Evolutionary conservation across 768 basidiomycete species (phyloP), one percentile per base, ranked within the genome.

Genomic region (Mycena kentingensis): DNA sequence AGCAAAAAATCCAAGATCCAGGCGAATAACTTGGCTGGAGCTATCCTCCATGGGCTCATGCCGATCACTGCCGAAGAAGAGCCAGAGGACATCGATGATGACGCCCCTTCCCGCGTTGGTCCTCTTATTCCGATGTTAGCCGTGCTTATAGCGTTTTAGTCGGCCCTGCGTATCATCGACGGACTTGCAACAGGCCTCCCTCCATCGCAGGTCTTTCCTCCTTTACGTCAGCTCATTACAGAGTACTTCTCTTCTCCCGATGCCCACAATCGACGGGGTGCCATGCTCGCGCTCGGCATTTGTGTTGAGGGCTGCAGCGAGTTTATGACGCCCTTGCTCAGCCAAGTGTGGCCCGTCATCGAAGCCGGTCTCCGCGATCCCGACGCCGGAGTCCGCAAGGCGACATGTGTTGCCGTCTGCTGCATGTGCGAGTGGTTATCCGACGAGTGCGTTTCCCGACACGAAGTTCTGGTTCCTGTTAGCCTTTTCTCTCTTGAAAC

Each of bases 1-100:
- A 95, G 92, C 77, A 99, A 98, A 84, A 98, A 98, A 75, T 87
- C 88, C 44, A 97, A 94, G 72, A 82, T 99, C 31, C 93, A 97
- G 71, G 81, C 81, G 61, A 80, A 93, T 54, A 83, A 83, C 65
- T 78, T 99, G 51, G 93, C 93, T 15, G 81, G 82, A 39, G 80
- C 82, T 24, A 96, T 99, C 65, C 80, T 98, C 52, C 85, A 92
- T 60, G 90, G 90, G 37, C 82, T 99, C 37, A 88, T 99, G 81
- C 93, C 94, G 38, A 90, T 98, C 63, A 87, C 93, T 3, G 88
- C 90, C 26, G 97, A 99, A 73, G 84, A 87, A 6, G 94, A 97
- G 62, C 93, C 95, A 15, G 90, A 93, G 63, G 95, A 97, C 63
- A 76, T 80, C n/a, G 92, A 93, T 57, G 95, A 98, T 60, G 90